Percentiles rank a stretch among this genome's conserved stretches.
phyloP scores from a whole-genome alignment of 1,284 basidiomycete genomes.

The Ceratobasidium sp. region DNA sequence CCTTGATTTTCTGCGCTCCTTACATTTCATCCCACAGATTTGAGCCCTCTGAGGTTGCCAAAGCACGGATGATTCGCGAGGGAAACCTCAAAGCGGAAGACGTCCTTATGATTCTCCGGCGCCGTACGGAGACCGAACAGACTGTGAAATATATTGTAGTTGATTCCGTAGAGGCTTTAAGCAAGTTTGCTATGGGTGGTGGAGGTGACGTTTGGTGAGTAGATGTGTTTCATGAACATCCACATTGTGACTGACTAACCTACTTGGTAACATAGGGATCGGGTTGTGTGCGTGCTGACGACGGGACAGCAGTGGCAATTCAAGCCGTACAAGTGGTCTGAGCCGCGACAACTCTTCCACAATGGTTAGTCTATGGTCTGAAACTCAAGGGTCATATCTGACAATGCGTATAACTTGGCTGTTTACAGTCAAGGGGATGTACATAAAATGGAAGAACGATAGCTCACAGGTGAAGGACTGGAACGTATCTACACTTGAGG shows the following conservation, averaged over 20 bases:
- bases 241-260: not conserved
- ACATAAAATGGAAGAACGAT: slow-evolving; percentile 93
- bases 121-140: slow-evolving; percentile 59
- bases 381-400: slow-evolving; percentile 13
- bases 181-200: slow-evolving; percentile 79
- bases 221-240: too few species aligned
- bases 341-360: slow-evolving; percentile 90
- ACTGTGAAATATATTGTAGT: slow-evolving; percentile 79
- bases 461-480: slow-evolving; percentile 92
- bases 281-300: slow-evolving; percentile 96
- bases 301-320: slow-evolving; percentile 99
- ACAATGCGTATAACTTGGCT: slow-evolving; percentile 22
- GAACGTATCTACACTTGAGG: slow-evolving; percentile 95
- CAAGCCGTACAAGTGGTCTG: slow-evolving; percentile 93
- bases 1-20: not conserved
- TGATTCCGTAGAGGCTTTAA: slow-evolving; percentile 90
- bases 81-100: slow-evolving; percentile 85
- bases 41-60: slow-evolving; percentile 79
- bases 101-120: slow-evolving; percentile 83
- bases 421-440: slow-evolving; percentile 84
- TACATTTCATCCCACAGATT: slow-evolving; percentile 62
- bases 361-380: slow-evolving; percentile 71
- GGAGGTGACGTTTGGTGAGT: slow-evolving; percentile 75
- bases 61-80: slow-evolving; percentile 70
- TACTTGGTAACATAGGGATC: slow-evolving; percentile 62